Base-by-base conservation (phyloP, 2,329 filamentous ascomycete genomes). In the Bipolaris cookei region DNA sequence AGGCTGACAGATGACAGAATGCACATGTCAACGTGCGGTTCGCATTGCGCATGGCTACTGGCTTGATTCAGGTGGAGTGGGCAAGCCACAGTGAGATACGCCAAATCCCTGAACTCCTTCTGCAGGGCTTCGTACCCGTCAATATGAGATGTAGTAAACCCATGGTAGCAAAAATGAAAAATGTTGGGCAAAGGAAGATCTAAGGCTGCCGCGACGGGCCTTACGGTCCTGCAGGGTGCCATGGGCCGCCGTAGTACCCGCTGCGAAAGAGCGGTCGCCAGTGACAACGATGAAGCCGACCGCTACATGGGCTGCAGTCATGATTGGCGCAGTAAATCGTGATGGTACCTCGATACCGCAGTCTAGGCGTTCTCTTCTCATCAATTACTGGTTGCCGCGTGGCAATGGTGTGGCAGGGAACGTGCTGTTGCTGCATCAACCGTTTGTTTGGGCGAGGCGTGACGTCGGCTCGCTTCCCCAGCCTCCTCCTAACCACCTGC, bases 381-480 rank as follows among this genome's bases (percentile, higher is more conserved):
- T 54, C 45, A 58, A 58, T 54, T 16, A 43, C 39, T 48, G 34
- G 42, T 25, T 39, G 45, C 51, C 51, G 51, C 45, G 51, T 58
- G 51, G 51, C 55, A 49, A 7, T 37, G 21, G 35, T 21, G 8
- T 34, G 16, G 48, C 30, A 30, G 44, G 54, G 50, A 39, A 51
- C 50, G 51, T 49, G 52, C 39, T 49, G 57, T 56, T 54, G 63
- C 62, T 63, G 61, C 61, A 51, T 48, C 63, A 63, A 60, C 62
- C 42, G 54, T 48, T 56, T 63, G 59, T 61, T 65, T 65, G 54
- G 58, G 51, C 2, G 51, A 54, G 51, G 58, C 56, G 62, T 65
- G 58, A 58, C 48, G 53, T 51, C 30, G 52, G 48, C 51, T 45
- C 32, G 51, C 39, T 42, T 58, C 54, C 58, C 62, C 60, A 65